Conservation (phyloP, 169 alveolate species). For the Eimeria necatrix region DNA sequence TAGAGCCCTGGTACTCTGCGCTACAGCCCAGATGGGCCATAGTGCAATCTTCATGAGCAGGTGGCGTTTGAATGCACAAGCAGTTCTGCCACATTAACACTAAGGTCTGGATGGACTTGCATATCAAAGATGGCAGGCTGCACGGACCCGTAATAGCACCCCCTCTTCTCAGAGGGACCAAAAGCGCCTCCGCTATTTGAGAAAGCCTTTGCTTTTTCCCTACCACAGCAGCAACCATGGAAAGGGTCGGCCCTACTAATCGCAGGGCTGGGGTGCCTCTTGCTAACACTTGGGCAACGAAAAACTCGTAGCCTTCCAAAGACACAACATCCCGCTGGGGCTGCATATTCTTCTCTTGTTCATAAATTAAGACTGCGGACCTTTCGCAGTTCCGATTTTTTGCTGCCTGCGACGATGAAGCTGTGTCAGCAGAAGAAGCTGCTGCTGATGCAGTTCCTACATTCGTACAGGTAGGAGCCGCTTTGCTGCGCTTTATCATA, state of each 20-base stretch:
- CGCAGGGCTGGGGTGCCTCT: constrained; percentile 35
- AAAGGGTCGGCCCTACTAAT: not conserved
- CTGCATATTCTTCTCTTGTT: too few relatives aligned
- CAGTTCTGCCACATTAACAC: not conserved
- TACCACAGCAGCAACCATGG: constrained; percentile 53
- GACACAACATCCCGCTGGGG: not conserved
- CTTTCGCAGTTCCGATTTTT: not conserved
- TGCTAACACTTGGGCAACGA: constrained; percentile 27
- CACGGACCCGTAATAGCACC: constrained; percentile 11
- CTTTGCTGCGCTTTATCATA: not conserved
- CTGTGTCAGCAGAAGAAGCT: not conserved
- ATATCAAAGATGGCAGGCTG: not conserved
- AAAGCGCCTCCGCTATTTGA: constrained; percentile 60
- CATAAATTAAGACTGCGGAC: too few relatives aligned
- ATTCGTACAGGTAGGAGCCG: not conserved
- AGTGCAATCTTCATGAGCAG: too few relatives aligned
- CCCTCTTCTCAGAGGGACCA: not conserved
- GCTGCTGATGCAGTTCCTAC: constrained; percentile 1
- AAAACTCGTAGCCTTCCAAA: not conserved
- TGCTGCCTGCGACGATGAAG: not conserved
- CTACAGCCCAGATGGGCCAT: too few relatives aligned
- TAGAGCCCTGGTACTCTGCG: too few relatives aligned
- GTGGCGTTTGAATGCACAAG: too few relatives aligned
- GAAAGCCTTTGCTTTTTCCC: constrained; percentile 41
- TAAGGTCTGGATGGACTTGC: constrained; percentile 40